Evolutionary conservation across 371 early-diverging fungal species (phyloP).

Genomic region (Mucor racemosus): DNA sequence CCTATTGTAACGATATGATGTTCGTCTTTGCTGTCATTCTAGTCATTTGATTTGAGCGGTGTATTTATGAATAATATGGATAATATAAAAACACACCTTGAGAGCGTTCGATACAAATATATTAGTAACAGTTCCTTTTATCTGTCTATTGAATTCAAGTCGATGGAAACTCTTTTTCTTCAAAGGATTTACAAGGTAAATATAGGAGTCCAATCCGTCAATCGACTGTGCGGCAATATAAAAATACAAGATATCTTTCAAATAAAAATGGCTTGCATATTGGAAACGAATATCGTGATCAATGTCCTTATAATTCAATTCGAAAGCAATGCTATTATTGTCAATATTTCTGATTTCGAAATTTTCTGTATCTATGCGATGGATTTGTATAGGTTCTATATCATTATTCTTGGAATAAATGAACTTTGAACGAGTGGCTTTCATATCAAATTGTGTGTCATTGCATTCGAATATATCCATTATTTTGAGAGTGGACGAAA

Average conservation of each 20-base stretch:
- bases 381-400: not conserved
- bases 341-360: slow-evolving; percentile 3
- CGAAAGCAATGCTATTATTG: not conserved
- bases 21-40: not conserved
- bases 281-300: slow-evolving; percentile 1
- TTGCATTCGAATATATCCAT: not conserved
- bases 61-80: not conserved
- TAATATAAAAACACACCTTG: not conserved
- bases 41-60: not conserved
- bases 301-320: not conserved
- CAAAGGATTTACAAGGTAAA: slow-evolving; percentile 11
- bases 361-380: not conserved
- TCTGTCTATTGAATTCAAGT: not conserved
- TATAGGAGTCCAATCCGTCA: slow-evolving; percentile 2
- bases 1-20: slow-evolving; percentile 17
- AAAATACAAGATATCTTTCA: not conserved
- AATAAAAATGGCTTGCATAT: not conserved
- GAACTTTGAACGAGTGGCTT: not conserved
- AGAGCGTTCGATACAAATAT: slow-evolving; percentile 8
- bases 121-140: slow-evolving; percentile 11
- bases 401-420: not conserved
- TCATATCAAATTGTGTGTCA: not conserved
- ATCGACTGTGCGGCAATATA: not conserved
- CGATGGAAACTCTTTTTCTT: not conserved
- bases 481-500: not conserved